Percentiles rank a stretch among this genome's conserved stretches.
phyloP scores from a whole-genome alignment of 441 rosid genomes.

The Adansonia grandidieri region DNA sequence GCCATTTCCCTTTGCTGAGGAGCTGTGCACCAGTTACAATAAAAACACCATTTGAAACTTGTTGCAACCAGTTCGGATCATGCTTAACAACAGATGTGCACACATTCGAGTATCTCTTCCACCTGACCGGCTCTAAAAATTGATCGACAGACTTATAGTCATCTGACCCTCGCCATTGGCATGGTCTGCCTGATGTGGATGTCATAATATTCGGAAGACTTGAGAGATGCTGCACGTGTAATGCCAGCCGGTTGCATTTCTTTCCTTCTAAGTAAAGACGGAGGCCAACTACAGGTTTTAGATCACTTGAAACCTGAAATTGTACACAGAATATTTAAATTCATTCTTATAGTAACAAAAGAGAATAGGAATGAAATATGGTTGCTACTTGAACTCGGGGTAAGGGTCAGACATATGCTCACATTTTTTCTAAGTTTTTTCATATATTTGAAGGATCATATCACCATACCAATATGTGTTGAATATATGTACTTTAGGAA shows the following conservation, averaged over 20 bases:
- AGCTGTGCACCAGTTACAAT: slow-evolving; percentile 56
- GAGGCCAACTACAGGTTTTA: slow-evolving; percentile 49
- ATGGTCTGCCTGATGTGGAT: slow-evolving; percentile 41
- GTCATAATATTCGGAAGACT: slow-evolving; percentile 53
- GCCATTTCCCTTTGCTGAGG: slow-evolving; percentile 52
- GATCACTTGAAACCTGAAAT: slow-evolving; percentile 46
- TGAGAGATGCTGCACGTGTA: slow-evolving; percentile 51
- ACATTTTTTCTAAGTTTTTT: too few relatives aligned
- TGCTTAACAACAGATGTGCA: slow-evolving; percentile 55
- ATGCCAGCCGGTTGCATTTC: slow-evolving; percentile 47
- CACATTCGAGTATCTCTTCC: slow-evolving; percentile 52
- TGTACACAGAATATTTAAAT: not conserved
- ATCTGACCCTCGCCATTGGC: slow-evolving; percentile 69
- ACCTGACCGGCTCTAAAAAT: slow-evolving; percentile 50
- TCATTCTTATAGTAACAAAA: not conserved
- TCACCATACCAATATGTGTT: too few relatives aligned
- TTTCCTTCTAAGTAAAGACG: slow-evolving; percentile 55
- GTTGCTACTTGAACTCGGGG: too few relatives aligned
- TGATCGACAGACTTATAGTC: slow-evolving; percentile 46
- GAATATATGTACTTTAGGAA: too few relatives aligned
- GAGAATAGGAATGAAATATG: not conserved
- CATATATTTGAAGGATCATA: too few relatives aligned
- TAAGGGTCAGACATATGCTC: too few relatives aligned
- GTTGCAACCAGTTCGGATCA: slow-evolving; percentile 55
- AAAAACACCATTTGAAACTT: slow-evolving; percentile 37